Percentiles rank a stretch among this genome's conserved stretches.
phyloP scores from a whole-genome alignment of 2,329 filamentous ascomycete species.

The Penicillium sp. region DNA sequence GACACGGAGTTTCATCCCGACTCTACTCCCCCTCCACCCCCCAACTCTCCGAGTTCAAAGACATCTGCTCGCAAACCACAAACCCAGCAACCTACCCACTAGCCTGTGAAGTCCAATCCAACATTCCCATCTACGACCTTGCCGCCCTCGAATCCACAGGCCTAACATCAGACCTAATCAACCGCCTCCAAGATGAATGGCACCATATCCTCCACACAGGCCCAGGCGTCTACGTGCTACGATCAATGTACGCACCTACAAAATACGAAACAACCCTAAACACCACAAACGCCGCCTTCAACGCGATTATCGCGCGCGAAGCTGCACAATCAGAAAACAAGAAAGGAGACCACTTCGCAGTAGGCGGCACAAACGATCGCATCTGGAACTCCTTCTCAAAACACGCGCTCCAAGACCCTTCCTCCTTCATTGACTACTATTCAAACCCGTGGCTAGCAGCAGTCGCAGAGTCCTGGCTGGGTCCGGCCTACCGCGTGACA shows the following conservation, averaged over 20 bases:
- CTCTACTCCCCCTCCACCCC: constrained; percentile 23
- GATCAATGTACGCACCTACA: constrained; percentile 51
- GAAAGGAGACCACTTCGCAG: constrained; percentile 63
- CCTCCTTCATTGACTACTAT: constrained; percentile 59
- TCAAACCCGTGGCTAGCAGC: constrained; percentile 59
- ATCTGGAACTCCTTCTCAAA: constrained; percentile 69
- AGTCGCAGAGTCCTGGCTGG: constrained; percentile 58
- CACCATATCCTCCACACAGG: constrained; percentile 58
- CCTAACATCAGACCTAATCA: constrained; percentile 29
- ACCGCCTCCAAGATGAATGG: constrained; percentile 60
- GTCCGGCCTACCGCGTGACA: constrained; percentile 60
- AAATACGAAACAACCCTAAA: constrained; percentile 41
- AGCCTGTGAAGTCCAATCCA: constrained; percentile 46
- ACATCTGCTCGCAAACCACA: constrained; percentile 46
- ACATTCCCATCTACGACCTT: constrained; percentile 59
- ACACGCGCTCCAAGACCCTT: constrained; percentile 54
- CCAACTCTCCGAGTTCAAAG: constrained; percentile 45
- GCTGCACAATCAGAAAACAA: constrained; percentile 25
- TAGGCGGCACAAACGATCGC: constrained; percentile 56
- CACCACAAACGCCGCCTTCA: constrained; percentile 51
- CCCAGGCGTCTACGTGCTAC: constrained; percentile 61
- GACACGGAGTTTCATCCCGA: constrained; percentile 20
- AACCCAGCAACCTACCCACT: constrained; percentile 49
- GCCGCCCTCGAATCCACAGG: constrained; percentile 33
- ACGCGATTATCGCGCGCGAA: constrained; percentile 52